Conservation (phyloP, 192 early-diverging fungal species). For the Backusella luteola region DNA sequence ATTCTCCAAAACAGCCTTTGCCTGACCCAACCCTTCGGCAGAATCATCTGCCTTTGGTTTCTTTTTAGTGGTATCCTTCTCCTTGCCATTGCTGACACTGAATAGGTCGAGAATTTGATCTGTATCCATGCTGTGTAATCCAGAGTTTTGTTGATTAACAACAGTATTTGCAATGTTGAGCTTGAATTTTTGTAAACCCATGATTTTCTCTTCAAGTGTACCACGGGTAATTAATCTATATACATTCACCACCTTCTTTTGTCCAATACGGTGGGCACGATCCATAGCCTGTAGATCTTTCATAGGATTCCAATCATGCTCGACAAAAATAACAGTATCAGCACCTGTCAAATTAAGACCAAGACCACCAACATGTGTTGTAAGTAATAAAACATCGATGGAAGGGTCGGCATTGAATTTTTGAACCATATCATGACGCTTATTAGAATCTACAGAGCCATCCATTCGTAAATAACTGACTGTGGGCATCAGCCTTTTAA, state of each 20-base stretch:
- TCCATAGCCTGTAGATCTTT: conserved; percentile 99
- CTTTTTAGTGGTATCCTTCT: conserved; percentile 41
- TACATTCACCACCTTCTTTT: conserved; percentile 96
- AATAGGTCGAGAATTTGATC: conserved; percentile 95
- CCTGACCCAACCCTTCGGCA: conserved; percentile 55
- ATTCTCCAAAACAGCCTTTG: conserved; percentile 71
- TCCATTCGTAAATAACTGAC: conserved; percentile 95
- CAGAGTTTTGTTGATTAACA: conserved; percentile 95
- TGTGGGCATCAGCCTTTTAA: conserved; percentile 76
- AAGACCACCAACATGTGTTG: conserved; percentile 96
- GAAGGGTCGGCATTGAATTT: conserved; percentile 96
- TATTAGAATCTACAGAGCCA: conserved; percentile 78
- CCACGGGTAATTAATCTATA: conserved; percentile 96
- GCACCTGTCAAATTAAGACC: conserved; percentile 98
- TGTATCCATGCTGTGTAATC: conserved; percentile 93
- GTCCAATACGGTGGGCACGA: conserved; percentile 96
- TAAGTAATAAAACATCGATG: conserved; percentile 92
- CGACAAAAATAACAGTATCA: conserved; percentile 99
- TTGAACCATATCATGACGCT: conserved; percentile 88
- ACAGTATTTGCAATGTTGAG: conserved; percentile 94
- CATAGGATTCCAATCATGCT: conserved; percentile 99
- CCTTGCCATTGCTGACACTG: conserved; percentile 55
- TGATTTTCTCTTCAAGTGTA: conserved; percentile 99
- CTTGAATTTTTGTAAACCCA: conserved; percentile 98
- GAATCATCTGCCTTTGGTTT: conserved; percentile 21